Percentiles rank a stretch among this genome's conserved stretches.
phyloP scores from a whole-genome alignment of 1,139 yeast genomes.

The Scheffersomyces titani region DNA sequence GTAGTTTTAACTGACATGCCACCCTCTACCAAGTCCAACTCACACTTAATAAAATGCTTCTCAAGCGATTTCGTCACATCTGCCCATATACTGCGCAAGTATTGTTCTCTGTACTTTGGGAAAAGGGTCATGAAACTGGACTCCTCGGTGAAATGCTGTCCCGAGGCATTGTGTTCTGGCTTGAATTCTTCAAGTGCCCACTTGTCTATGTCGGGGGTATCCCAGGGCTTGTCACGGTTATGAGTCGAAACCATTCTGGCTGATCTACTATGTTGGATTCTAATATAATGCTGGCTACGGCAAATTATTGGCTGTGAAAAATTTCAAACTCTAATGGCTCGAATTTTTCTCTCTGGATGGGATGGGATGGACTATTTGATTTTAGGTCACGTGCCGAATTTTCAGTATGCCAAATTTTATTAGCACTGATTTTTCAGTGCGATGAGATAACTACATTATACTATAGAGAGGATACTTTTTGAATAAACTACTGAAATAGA shows the following conservation, averaged over 20 bases:
- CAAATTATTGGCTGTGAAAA: neutral
- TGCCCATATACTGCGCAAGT: constrained; percentile 87
- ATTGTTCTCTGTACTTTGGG: constrained; percentile 94
- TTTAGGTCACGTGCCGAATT: neutral
- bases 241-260: constrained; percentile 81
- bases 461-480: neutral
- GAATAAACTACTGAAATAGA: neutral
- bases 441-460: neutral
- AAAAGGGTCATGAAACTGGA: constrained; percentile 92
- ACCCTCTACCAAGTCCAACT: constrained; percentile 90
- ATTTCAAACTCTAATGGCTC: neutral
- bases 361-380: neutral
- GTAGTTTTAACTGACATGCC: constrained; percentile 97
- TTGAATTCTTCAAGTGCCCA: constrained; percentile 90
- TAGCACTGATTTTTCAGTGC: neutral
- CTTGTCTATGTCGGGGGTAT: constrained; percentile 91
- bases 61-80: constrained; percentile 85
- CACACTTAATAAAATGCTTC: constrained; percentile 73
- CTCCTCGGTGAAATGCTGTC: constrained; percentile 89
- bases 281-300: neutral
- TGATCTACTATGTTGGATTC: neutral
- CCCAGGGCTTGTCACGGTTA: constrained; percentile 97
- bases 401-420: neutral
- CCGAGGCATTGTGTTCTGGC: constrained; percentile 85
- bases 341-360: constrained; percentile 3